Evolutionary conservation across 1,139 yeast genomes (phyloP), one percentile per base, ranked within the genome.

Genomic region (Yamadazyma taylorii): DNA sequence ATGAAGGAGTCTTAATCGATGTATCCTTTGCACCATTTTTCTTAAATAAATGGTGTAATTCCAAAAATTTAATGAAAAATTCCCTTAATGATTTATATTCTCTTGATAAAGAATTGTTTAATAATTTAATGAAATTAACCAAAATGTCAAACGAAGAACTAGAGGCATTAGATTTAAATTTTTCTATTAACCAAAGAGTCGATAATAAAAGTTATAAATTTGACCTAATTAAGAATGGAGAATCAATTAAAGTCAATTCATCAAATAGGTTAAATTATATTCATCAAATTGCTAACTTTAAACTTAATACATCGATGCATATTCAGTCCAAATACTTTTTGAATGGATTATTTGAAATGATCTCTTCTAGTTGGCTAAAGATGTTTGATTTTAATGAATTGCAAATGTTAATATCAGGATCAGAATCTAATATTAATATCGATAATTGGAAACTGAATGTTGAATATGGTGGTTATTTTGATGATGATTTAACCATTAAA

Each of bases 21-120:
- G 77, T 87, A 17, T 76, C 82, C 13, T 90, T 92, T 70, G 90
- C 97, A 0, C 87, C 94, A 3, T 88, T 89, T 49, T 92, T 92
- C 53, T 60, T 92, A 34, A 82, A 80, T 45, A 86, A 85, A 56
- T 78, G 94, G 86, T 60, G 76, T 45, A 55, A 56, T 26, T 56
- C 58, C 16, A 42, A 56, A 44, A 49, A 44, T 40, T 40, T 56
- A 37, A 53, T 70, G 58, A 75, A 75, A 42, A 77, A 69, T 43
- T 78, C 90, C 0, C 81, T 92, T 47, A 92, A 89, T 56, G 97
- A 92, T 53, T 66, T 94, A 46, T 75, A 74, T 33, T 75, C 79
- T 30, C 67, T 86, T 30, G 98, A 94, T 57, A 60, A 66, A 1
- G 85, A 81, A 30, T 62, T 92, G 19, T 87, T 85, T 53, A 47